Evolutionary conservation across 1,139 yeast species (phyloP).

Genomic region (Schwanniomyces etchellsii): DNA sequence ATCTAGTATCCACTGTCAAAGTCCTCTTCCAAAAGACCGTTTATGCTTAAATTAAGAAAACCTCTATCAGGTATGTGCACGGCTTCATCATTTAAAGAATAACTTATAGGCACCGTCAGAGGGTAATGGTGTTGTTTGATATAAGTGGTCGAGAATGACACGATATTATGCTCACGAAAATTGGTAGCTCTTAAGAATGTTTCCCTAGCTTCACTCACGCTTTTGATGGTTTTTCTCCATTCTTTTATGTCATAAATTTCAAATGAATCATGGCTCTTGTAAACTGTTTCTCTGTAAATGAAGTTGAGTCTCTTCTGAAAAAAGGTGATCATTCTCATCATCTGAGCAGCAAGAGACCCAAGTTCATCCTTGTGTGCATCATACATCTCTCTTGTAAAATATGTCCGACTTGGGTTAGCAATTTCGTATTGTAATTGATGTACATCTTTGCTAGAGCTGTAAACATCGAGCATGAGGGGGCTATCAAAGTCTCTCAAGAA

Average conservation of each 20-base stretch:
- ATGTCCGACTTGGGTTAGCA: conserved; percentile 11
- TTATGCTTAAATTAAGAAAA: conserved; percentile 3
- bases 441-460: conserved; percentile 19
- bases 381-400: conserved; percentile 13
- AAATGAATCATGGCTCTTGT: conserved; percentile 19
- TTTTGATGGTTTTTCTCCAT: conserved; percentile 24
- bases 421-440: conserved; percentile 19
- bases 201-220: conserved; percentile 20
- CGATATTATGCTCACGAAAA: conserved; percentile 21
- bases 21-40: conserved; percentile 5
- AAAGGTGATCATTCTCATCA: conserved; percentile 27
- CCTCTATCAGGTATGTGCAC: conserved; percentile 2
- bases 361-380: conserved; percentile 15
- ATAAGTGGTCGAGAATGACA: conserved; percentile 21
- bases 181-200: conserved; percentile 21
- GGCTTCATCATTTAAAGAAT: background rate
- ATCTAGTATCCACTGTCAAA: conserved; percentile 1
- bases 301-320: conserved; percentile 19
- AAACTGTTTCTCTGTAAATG: conserved; percentile 25
- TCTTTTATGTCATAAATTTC: conserved; percentile 26
- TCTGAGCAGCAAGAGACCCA: conserved; percentile 24
- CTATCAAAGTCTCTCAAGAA: conserved; percentile 39
- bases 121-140: conserved; percentile 32
- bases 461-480: conserved; percentile 38
- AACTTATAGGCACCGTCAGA: conserved; percentile 3